Base-by-base conservation (phyloP, 2,329 filamentous ascomycete genomes). In the Drechmeria coniospora region DNA sequence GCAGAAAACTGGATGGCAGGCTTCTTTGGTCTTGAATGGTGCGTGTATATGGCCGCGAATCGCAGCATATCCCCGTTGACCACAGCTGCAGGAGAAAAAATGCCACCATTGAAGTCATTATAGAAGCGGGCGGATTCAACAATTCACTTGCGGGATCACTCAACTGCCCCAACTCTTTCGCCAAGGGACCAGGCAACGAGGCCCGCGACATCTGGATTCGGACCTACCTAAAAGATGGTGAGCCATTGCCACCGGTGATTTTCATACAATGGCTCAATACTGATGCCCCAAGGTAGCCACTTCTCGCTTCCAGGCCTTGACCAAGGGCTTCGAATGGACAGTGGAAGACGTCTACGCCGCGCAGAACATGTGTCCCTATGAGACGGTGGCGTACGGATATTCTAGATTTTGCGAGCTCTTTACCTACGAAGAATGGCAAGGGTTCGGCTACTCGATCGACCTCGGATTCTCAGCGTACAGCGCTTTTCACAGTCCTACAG, bases 1-100 rank as follows among this genome's bases (percentile, higher is more conserved):
- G 78, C 78, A 3, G 78, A 84, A 49, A 78, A 84, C 49, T 84
- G 82, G 51, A 54, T 83, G 44, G 74, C 78, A 5, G 79, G 79
- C 0, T 84, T 84, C 55, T 84, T 84, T 43, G 79, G 79, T 1
- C 61, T 82, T 0, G 67, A 76, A 25, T 84, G 78, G 60, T 62
- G 41, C 18, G 51, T 30, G 15, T 13, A 2, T n/a, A 6, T 9
- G 4, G 8, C 7, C 6, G 8, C 14, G n/a, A 8, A 25, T 3
- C 2, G 10, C 13, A 12, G 14, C 8, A n/a, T 20, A 3, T 21
- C 12, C 14, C 10, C 14, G 14, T 20, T 36, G 15, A 36, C 28
- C 16, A 16, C 18, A 5, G 8, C 20, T 6, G 2, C 15, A 63
- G 59, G 78, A 63, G 71, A 2, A 63, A 72, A 17, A 79, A 82